Evolutionary conservation across 371 early-diverging fungal species (phyloP), one percentile per base, ranked within the genome.

Genomic region (Mortierella sp.): DNA sequence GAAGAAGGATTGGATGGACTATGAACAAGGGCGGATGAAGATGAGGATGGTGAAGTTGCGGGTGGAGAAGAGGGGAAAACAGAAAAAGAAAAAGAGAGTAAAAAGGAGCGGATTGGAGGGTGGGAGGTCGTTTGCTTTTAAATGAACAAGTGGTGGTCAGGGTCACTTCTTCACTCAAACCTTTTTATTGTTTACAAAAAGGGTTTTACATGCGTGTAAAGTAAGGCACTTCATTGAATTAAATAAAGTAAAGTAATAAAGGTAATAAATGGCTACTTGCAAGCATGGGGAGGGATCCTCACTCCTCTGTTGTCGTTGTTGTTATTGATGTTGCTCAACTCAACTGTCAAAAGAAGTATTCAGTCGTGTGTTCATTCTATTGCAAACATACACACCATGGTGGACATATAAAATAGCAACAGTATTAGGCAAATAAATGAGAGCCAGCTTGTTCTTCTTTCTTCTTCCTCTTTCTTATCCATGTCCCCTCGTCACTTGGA

Each of bases 1-100:
- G 47, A 54, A 73, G 8, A 54, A 54, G 52, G 42, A 70, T 24
- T 28, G 16, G 24, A 74, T 24, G 50, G 26, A 19, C 44, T 44
- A 71, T 44, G 16, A 38, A 57, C 57, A 58, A 55, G 31, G 52
- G 28, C 21, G 68, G 21, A 77, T 70, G 52, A 4, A 16, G 50
- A 38, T 26, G 68, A 75, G 10, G 19, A 6, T n/a, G 42, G 75
- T 38, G 42, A 38, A 38, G 42, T 38, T 38, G 42, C 42, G 42
- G 42, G 42, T 38, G 42, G 55, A 68, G 44, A 54, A 45, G 55
- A 55, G 14, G 45, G 55, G 16, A 55, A n/a, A 54, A 63, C 21
- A 34, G 38, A 65, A 52, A 50, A 28, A 76, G 55, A 28, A 76
- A 70, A 47, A 68, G 26, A 24, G 14, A 24, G 10, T 50, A 76